These are phyloP conservation scores for Sphaerulina vaccinii DNA, from an alignment of 2,329 filamentous ascomycete species.

Conservation along the genomic window DNA sequence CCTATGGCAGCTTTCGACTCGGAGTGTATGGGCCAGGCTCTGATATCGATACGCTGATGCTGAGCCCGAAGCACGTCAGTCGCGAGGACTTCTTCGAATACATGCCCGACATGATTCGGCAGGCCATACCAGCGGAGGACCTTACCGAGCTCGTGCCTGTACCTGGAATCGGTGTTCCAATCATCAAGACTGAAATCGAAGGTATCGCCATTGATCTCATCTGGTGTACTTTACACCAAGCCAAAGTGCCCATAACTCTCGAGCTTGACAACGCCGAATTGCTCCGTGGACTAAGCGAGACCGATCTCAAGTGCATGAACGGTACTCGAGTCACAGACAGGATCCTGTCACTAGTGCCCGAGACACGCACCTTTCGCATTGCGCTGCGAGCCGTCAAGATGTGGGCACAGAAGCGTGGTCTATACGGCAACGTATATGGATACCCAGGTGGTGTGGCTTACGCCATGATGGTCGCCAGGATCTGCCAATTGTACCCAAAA, in stretches of 20 bases:
- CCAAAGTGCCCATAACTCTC: slow-evolving; percentile 56
- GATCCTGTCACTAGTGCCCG: slow-evolving; percentile 83
- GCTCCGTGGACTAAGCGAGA: slow-evolving; percentile 80
- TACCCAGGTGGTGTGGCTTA: slow-evolving; percentile 96
- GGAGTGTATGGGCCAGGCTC: slow-evolving; percentile 94
- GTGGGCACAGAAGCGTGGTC: slow-evolving; percentile 88
- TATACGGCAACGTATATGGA: slow-evolving; percentile 94
- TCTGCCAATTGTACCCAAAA: slow-evolving; percentile 94
- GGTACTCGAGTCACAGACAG: slow-evolving; percentile 93
- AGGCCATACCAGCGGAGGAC: slow-evolving; percentile 72
- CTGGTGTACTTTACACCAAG: slow-evolving; percentile 46
- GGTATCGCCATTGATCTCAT: slow-evolving; percentile 95
- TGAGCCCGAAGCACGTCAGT: slow-evolving; percentile 84
- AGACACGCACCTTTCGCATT: slow-evolving; percentile 83
- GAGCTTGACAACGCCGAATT: slow-evolving; percentile 80
- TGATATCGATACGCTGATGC: slow-evolving; percentile 94
- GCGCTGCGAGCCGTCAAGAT: slow-evolving; percentile 91
- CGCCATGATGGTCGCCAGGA: slow-evolving; percentile 94
- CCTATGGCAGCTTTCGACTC: slow-evolving; percentile 91
- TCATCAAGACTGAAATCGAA: slow-evolving; percentile 92
- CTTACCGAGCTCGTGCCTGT: slow-evolving; percentile 84
- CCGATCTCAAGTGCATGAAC: slow-evolving; percentile 84
- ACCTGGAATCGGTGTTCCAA: slow-evolving; percentile 87
- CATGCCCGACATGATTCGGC: slow-evolving; percentile 76
- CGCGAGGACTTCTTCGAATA: slow-evolving; percentile 89